Conservation (phyloP, 176 grass and related monocot genomes). For the Hordeum vulgare region MorexV3_pseudomolecules_assembly NC_058519.1:75546737-75547236, state of each 20-base stretch:
- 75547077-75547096: not conserved
- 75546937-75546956: conserved; percentile 42
- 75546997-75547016: no score
- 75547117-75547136: not conserved
- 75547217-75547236: not conserved
- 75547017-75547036: not conserved
- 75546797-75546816: conserved; percentile 35
- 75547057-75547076: not conserved
- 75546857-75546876: conserved; percentile 50
- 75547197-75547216: not conserved
- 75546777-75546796: conserved; percentile 26
- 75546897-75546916: not conserved
- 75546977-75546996: not conserved
- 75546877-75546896: conserved; percentile 30
- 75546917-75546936: conserved; percentile 13
- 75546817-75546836: not conserved
- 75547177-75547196: not conserved
- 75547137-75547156: not conserved
- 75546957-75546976: conserved; percentile 16
- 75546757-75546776: conserved; percentile 33
- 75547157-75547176: not conserved
- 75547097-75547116: not conserved
- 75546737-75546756: conserved; percentile 14
- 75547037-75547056: not conserved
- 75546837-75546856: conserved; percentile 40